These are phyloP conservation scores for Clonostachys solani DNA, from an alignment of 2,329 filamentous ascomycete genomes.

Conservation along the genomic window DNA sequence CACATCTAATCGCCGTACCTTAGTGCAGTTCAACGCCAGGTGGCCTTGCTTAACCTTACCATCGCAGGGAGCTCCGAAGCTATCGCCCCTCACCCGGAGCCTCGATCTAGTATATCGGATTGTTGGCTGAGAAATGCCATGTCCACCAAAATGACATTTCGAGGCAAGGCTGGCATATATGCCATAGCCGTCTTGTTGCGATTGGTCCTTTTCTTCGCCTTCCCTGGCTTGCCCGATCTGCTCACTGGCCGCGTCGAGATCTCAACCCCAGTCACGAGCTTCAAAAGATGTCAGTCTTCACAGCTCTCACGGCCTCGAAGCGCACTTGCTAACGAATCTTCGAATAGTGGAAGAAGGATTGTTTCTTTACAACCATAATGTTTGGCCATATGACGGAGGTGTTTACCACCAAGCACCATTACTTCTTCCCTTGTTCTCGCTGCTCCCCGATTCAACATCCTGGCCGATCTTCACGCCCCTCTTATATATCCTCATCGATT, in stretches of 20 bases:
- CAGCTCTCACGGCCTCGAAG: background rate
- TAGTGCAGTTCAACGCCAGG: background rate
- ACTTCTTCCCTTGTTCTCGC: conserved; percentile 84
- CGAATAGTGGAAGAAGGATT: conserved; percentile 84
- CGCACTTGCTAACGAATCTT: background rate
- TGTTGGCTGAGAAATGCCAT: conserved; percentile 17
- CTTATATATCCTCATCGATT: conserved; percentile 76
- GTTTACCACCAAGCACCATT: conserved; percentile 80
- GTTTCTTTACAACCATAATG: conserved; percentile 93
- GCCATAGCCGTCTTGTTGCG: conserved; percentile 72
- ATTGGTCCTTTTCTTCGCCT: conserved; percentile 73
- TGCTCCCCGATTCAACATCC: conserved; percentile 67
- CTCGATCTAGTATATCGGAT: background rate
- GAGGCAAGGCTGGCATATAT: conserved; percentile 56
- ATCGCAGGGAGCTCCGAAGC: background rate
- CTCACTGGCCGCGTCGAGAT: conserved; percentile 91
- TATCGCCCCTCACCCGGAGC: background rate
- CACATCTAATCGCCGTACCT: too few species aligned
- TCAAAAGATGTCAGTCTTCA: conserved; percentile 76
- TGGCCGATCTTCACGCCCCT: conserved; percentile 73
- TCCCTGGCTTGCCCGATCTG: conserved; percentile 79
- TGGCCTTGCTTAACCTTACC: background rate
- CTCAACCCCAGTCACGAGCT: conserved; percentile 94
- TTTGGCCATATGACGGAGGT: conserved; percentile 95
- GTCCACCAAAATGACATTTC: conserved; percentile 30